Conservation (phyloP, 73 alveolate species). For the Urostyla sp. region DNA sequence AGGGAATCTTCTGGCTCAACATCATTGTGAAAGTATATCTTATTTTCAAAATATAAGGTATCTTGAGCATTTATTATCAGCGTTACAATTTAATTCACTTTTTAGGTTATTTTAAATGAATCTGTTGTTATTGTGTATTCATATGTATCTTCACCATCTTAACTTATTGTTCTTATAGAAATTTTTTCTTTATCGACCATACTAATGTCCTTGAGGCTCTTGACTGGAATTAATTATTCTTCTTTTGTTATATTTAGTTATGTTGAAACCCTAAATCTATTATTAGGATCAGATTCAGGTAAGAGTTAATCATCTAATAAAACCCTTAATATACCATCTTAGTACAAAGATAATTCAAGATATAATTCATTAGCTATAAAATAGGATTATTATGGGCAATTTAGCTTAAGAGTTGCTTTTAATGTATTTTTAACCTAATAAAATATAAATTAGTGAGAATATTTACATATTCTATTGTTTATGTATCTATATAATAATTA, state of each 20-base stretch:
- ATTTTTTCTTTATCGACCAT: neutral
- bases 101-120: slow-evolving; percentile 28
- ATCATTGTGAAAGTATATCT: neutral
- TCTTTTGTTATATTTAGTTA: neutral
- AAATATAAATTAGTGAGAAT: neutral
- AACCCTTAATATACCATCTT: slow-evolving; percentile 49
- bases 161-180: neutral
- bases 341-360: neutral
- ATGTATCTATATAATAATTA: neutral
- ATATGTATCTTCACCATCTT: slow-evolving; percentile 3
- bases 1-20: neutral
- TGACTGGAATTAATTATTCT: neutral
- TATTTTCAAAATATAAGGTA: slow-evolving; percentile 20
- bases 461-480: neutral
- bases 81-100: neutral
- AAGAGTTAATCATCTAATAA: slow-evolving; percentile 25
- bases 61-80: slow-evolving; percentile 18
- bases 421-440: neutral
- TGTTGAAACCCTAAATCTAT: slow-evolving; percentile 51
- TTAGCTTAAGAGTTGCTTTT: neutral
- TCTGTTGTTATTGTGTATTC: neutral
- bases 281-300: neutral
- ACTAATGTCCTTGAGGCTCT: neutral
- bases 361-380: neutral
- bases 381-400: neutral